Evolutionary conservation across 2,329 filamentous ascomycete genomes (phyloP).

Genomic region (Macrophomina phaseolina): DNA sequence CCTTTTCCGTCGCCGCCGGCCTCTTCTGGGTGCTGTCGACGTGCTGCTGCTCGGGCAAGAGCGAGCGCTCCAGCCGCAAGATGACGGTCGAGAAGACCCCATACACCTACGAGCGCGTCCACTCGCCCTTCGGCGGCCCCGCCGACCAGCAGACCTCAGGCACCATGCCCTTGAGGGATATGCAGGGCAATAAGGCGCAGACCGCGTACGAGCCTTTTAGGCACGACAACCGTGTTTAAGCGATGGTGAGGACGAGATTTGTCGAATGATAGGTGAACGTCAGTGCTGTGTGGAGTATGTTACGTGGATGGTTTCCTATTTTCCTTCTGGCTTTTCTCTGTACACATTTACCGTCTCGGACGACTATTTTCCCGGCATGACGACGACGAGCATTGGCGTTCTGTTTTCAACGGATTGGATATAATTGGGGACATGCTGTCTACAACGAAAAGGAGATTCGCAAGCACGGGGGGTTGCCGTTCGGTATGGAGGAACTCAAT

Average conservation of each 20-base stretch:
- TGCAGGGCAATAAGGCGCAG: slow-evolving; percentile 28
- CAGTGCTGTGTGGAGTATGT: not conserved
- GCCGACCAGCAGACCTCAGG: slow-evolving; percentile 1
- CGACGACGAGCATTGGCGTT: slow-evolving; percentile 20
- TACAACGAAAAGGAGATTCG: not conserved
- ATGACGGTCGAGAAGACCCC: slow-evolving; percentile 64
- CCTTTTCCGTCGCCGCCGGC: slow-evolving; percentile 74
- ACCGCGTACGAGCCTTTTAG: slow-evolving; percentile 27
- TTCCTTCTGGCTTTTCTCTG: slow-evolving; percentile 3
- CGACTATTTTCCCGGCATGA: not conserved
- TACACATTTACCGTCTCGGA: slow-evolving; percentile 10
- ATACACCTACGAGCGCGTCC: slow-evolving; percentile 65
- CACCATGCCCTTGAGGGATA: slow-evolving; percentile 20
- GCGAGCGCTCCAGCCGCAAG: slow-evolving; percentile 40
- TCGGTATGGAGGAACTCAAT: not conserved
- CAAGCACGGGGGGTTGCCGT: not conserved
- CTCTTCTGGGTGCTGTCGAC: slow-evolving; percentile 92
- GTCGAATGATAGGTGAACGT: not conserved
- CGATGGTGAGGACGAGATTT: not conserved
- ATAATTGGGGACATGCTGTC: not conserved
- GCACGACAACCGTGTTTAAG: slow-evolving; percentile 18
- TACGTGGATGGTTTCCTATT: not conserved
- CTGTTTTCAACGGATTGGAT: not conserved
- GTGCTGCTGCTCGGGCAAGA: slow-evolving; percentile 85
- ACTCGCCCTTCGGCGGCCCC: slow-evolving; percentile 47